These are phyloP conservation scores for Geranomyces variabilis DNA, from an alignment of 192 early-diverging fungal species.

Conservation along the genomic window DNA sequence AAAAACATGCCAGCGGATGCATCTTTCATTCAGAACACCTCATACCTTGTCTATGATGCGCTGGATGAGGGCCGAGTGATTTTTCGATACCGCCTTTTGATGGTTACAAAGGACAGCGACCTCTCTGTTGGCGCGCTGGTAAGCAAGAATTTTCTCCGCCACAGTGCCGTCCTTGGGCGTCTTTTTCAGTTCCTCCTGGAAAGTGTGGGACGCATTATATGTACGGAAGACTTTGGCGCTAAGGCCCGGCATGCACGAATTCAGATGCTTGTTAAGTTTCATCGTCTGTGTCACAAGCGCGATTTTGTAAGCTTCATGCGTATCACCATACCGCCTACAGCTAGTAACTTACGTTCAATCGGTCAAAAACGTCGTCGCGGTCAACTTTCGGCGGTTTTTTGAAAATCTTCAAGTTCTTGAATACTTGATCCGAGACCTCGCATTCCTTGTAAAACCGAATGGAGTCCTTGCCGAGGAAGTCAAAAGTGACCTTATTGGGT, in stretches of 20 bases:
- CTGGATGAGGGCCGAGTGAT: slow-evolving; percentile 73
- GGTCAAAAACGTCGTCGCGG: slow-evolving; percentile 88
- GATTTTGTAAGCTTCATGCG: background rate
- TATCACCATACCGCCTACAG: background rate
- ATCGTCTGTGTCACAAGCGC: slow-evolving; percentile 55
- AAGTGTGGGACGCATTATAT: slow-evolving; percentile 92
- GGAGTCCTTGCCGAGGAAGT: slow-evolving; percentile 98
- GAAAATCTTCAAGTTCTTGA: slow-evolving; percentile 91
- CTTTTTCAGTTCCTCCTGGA: slow-evolving; percentile 81
- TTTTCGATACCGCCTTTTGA: slow-evolving; percentile 86
- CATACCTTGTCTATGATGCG: slow-evolving; percentile 80
- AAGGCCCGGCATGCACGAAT: slow-evolving; percentile 83
- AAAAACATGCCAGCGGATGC: background rate
- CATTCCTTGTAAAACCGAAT: slow-evolving; percentile 90
- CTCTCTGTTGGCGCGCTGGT: slow-evolving; percentile 92
- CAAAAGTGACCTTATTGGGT: slow-evolving; percentile 86
- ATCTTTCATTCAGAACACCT: background rate
- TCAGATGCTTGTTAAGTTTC: slow-evolving; percentile 86
- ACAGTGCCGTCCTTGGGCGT: slow-evolving; percentile 71
- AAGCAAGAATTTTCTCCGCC: slow-evolving; percentile 87
- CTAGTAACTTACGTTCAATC: slow-evolving; percentile 73
- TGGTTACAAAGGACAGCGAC: slow-evolving; percentile 99
- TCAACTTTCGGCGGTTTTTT: slow-evolving; percentile 75
- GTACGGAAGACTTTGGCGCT: slow-evolving; percentile 99
- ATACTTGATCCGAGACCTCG: slow-evolving; percentile 85